Conservation (phyloP, 202 grass and related monocot species). For the Eragrostis tef region DNA sequence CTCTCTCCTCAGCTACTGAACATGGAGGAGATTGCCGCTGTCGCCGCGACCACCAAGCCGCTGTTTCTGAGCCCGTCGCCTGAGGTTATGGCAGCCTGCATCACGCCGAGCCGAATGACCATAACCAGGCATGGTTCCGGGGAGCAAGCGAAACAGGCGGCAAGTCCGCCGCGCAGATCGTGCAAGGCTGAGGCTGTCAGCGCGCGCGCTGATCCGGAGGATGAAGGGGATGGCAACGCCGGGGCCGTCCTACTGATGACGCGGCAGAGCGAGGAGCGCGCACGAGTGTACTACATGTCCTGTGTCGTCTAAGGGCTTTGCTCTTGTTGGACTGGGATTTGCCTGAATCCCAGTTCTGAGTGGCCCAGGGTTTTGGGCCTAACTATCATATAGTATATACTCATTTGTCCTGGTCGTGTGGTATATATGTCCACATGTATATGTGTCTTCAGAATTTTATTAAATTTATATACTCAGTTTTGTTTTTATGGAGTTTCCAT, state of each 20-base stretch:
- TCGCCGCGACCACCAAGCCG: too few relatives aligned
- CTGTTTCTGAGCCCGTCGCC: not conserved
- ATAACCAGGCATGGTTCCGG: not conserved
- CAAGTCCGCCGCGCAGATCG: not conserved
- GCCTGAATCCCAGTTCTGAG: too few relatives aligned
- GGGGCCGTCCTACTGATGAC: not conserved
- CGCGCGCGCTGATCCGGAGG: not conserved
- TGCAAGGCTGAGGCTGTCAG: not conserved
- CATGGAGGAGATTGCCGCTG: not conserved
- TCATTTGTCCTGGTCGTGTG: too few relatives aligned
- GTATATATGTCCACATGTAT: too few relatives aligned
- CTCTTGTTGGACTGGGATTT: too few relatives aligned
- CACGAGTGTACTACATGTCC: not conserved
- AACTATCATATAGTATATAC: too few relatives aligned
- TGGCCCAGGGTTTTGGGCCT: too few relatives aligned
- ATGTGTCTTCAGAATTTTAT: too few relatives aligned
- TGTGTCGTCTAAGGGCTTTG: not conserved
- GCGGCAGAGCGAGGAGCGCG: not conserved
- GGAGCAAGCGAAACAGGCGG: too few relatives aligned
- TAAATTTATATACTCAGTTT: too few relatives aligned
- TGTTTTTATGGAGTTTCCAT: too few relatives aligned
- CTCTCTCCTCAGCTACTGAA: not conserved
- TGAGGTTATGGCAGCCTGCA: not conserved
- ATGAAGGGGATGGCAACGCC: not conserved
- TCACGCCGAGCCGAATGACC: not conserved